Percentiles rank a stretch among this genome's conserved stretches.
Evolutionary conservation across 768 basidiomycete genomes (phyloP).

Genomic region (Termitomyces bulborhizus): DNA sequence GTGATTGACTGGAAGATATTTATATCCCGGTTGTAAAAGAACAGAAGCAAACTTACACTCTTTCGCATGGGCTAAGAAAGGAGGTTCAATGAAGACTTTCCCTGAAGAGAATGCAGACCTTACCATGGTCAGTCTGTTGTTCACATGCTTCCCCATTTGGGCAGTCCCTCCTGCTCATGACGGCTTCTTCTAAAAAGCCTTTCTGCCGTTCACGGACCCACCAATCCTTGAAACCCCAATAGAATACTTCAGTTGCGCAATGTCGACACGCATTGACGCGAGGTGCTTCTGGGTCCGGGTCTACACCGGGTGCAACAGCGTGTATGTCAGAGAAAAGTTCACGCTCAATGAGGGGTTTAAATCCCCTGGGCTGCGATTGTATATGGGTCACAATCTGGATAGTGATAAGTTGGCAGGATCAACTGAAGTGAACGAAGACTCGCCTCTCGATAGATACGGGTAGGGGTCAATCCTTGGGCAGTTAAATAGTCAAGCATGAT

Average conservation of each 20-base stretch:
- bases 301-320: constrained; percentile 44
- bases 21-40: background rate
- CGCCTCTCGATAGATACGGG: constrained; percentile 75
- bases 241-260: constrained; percentile 69
- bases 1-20: constrained; percentile 32
- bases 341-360: constrained; percentile 59
- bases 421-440: constrained; percentile 12
- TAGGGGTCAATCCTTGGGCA: constrained; percentile 53
- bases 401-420: background rate
- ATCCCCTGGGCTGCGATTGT: constrained; percentile 54
- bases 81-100: constrained; percentile 4
- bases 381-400: constrained; percentile 57
- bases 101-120: constrained; percentile 17
- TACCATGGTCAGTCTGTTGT: constrained; percentile 63
- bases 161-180: constrained; percentile 65
- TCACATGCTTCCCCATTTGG: constrained; percentile 52
- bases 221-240: constrained; percentile 77
- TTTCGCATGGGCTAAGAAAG: constrained; percentile 54
- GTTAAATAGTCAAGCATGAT: constrained; percentile 79
- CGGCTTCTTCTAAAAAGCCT: constrained; percentile 49
- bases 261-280: constrained; percentile 59
- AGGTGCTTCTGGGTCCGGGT: constrained; percentile 53
- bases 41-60: constrained; percentile 51
- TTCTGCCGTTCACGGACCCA: constrained; percentile 76
- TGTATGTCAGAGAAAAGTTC: constrained; percentile 71